Conservation (phyloP, 495 filamentous ascomycete genomes). For the Baudoinia panamericana region DNA sequence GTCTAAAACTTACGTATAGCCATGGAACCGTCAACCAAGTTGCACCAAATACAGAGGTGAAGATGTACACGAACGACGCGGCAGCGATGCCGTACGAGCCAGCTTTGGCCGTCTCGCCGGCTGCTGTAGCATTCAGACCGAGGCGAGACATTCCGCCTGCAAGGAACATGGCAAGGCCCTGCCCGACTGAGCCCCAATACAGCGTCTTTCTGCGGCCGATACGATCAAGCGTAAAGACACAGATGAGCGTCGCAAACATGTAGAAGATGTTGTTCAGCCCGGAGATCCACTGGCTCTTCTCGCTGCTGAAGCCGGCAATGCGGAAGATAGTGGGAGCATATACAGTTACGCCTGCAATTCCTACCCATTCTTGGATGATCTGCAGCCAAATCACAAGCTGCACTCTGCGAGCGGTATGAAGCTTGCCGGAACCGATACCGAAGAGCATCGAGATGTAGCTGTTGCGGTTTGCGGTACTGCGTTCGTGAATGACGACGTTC, state of each 20-base stretch:
- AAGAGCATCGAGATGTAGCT: constrained; percentile 53
- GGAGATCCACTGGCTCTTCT: constrained; percentile 47
- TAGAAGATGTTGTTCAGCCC: constrained; percentile 60
- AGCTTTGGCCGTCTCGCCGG: constrained; percentile 31
- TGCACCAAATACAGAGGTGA: constrained; percentile 54
- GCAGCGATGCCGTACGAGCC: constrained; percentile 41
- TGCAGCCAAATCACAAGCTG: constrained; percentile 61
- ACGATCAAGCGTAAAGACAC: constrained; percentile 55
- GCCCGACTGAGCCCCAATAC: constrained; percentile 52
- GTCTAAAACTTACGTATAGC: too few relatives aligned
- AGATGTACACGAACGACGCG: constrained; percentile 56
- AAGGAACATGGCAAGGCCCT: constrained; percentile 49
- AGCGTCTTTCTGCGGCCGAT: constrained; percentile 57
- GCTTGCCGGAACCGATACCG: constrained; percentile 46
- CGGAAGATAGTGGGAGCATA: constrained; percentile 48
- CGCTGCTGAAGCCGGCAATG: constrained; percentile 47
- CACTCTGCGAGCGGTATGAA: constrained; percentile 52
- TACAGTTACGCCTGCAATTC: constrained; percentile 58
- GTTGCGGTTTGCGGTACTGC: constrained; percentile 36
- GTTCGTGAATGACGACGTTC: constrained; percentile 44
- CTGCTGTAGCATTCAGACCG: constrained; percentile 38
- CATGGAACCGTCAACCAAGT: constrained; percentile 53
- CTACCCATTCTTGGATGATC: constrained; percentile 58
- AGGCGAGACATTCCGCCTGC: constrained; percentile 43
- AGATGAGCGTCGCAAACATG: constrained; percentile 47